Evolutionary conservation across 345 rosid genomes (phyloP), one percentile per base, ranked within the genome.

Genomic region (Eucalyptus fibrosa): DNA sequence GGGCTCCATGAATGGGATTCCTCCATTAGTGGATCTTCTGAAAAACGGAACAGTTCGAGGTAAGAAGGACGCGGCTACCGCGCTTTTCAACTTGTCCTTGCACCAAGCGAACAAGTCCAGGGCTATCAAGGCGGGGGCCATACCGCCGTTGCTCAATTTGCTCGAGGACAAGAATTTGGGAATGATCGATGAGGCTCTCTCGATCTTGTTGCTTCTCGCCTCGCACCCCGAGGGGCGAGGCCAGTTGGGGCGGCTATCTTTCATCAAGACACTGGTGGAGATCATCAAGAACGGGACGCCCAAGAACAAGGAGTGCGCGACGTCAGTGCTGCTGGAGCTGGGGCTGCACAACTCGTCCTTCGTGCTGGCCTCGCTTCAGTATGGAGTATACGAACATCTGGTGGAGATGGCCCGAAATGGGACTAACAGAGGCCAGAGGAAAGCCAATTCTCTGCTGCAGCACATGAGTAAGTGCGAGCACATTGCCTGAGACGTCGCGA

Each of bases 21-120:
- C 94, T n/a, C 95, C 97, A 1, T 87, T 95, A 89, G 95, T 95
- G 15, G 86, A 92, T 19, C 95, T 95, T 77, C 56, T 95, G 59
- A 89, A 89, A 55, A 88, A 93, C 6, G 97, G 97, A 42, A 92
- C 97, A 12, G 62, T 86, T 62, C 91, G 97, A 87, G 97, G 96
- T 4, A 95, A 93, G 92, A 95, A 95, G 24, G 97, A 94, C 69
- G 96, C 97, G n/a, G 95, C 95, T 21, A 95, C 96, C 4, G 96
- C 97, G 53, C 94, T 95, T 15, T 95, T 95, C 90, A 94, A 94
- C 92, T 65, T 95, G 87, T 92, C 93, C 28, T 83, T 95, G 83
- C 94, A 93, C 92, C 94, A 94, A 65, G 34, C 91, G 83, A 95
- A 95, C 94, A 95, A 94, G 91, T 90, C 91, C 16, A 93, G 93